Evolutionary conservation across 257 asterid genomes (phyloP), one percentile per base, ranked within the genome.

Genomic region (Petunia axillaris): DNA sequence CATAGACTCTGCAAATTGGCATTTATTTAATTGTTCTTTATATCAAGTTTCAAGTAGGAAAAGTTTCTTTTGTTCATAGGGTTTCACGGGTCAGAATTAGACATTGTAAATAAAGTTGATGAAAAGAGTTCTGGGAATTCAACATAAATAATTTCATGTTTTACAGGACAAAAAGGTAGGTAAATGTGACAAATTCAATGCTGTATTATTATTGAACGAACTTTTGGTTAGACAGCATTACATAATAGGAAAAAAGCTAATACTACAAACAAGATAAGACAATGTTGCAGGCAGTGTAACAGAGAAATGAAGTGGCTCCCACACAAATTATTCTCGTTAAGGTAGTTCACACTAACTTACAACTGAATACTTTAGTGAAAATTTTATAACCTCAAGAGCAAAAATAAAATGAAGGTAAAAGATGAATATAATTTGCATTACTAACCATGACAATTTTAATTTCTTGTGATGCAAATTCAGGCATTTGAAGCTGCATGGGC

Each of bases 401-500:
- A 25, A 55, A 48, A 75, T 3, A 50, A 10, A 41, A 2, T 50
- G 8, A 15, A 40, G 39, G 62, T 63, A 43, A 77, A 39, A 64
- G 58, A 38, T 36, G 58, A 14, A 57, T 68, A 76, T 11, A 25
- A 52, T 64, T 70, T 37, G 14, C 6, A 8, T 59, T 35, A 63
- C 79, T 68, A 62, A 81, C 71, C 25, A 70, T 25, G 59, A 85
- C 48, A 71, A 37, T 5, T 44, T 55, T 16, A 62, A 14, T 46
- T 59, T 81, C 46, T 11, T 52, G 78, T 54, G 80, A 58, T 78
- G 81, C 41, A 82, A 87, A 48, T 63, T 76, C 91, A 95, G 99
- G 99, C 99, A 82, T 95, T 95, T 81, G 81, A 90, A 85, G 93
- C 90, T 82, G 97, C 97, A 48, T 95, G 99, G 99, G 94, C 91